Base-by-base conservation (phyloP, 306 rosid species). In the Spatholobus suberectus region DNA sequence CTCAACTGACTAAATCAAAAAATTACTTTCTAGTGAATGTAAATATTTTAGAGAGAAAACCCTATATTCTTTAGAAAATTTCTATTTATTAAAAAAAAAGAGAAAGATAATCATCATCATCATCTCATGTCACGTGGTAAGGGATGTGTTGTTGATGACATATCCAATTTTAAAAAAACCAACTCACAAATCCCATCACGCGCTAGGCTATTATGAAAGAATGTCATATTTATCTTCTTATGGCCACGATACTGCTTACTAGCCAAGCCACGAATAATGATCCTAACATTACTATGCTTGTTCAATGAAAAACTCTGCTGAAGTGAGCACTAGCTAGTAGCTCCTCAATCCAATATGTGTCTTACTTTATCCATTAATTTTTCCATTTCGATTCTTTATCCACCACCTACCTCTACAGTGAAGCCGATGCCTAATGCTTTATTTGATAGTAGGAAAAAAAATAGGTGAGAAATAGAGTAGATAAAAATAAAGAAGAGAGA, bases 81-180 rank as follows among this genome's bases (percentile, higher is more conserved):
- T 55, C 0, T 23, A 57, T 52, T 55, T 24, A 59, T 24, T n/a
- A n/a, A 52, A 8, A 54, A 54, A 12, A 59, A 15, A 12, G 29
- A 59, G 67, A 59, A 12, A 59, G 9, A 59, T 27, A 24, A 24
- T 58, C 7, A 3, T 57, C 3, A 57, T 57, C 3, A 24, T 58
- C 8, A 27, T 61, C 11, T 61, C 38, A 5, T 29, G 4, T 61
- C 38, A 29, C 67, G 18, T 59, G 67, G 37, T 43, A 2, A 15
- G 35, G 37, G 54, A 75, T 75, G 40, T 41, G 41, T 24, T 55
- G 26, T 46, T 40, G 7, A 57, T 54, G 2, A 54, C 7, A 75
- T 75, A 59, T 76, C 43, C 58, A 61, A 5, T 62, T 27, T 62
- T 77, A 62, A 61, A 61, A 11, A 21, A 38, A 59, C 37, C 38